These are phyloP conservation scores for Eimeria necatrix DNA, from an alignment of 169 alveolate species.

Conservation along the genomic window DNA sequence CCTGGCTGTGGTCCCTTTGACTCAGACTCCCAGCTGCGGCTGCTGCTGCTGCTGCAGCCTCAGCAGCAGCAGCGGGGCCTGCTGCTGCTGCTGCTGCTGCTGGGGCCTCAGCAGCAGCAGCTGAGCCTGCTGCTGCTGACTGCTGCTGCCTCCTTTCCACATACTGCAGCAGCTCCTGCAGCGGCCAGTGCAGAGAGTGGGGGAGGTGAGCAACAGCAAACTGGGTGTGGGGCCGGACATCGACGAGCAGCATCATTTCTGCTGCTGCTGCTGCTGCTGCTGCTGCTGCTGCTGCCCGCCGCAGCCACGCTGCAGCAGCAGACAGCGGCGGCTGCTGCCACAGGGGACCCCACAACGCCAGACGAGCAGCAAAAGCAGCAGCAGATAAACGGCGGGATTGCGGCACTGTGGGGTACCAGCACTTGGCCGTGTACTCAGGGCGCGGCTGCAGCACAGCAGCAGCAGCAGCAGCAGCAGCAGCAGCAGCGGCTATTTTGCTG, in stretches of 20 bases:
- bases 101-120: too few species aligned
- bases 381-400: not conserved
- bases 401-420: conserved; percentile 16
- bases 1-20: too few species aligned
- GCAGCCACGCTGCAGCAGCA: not conserved
- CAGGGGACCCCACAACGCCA: not conserved
- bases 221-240: conserved; percentile 2
- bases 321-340: conserved; percentile 15
- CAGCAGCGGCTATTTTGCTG: too few species aligned
- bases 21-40: too few species aligned
- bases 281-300: conserved; percentile 41
- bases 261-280: conserved; percentile 39
- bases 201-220: conserved; percentile 15
- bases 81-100: not conserved
- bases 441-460: too few species aligned
- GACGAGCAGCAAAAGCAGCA: not conserved
- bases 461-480: too few species aligned
- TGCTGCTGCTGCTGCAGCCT: too few species aligned
- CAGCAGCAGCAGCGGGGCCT: not conserved
- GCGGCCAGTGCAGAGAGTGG: not conserved
- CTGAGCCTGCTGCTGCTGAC: conserved; percentile 7
- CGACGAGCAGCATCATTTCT: not conserved
- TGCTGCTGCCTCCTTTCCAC: not conserved
- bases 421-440: too few species aligned
- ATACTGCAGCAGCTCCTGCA: not conserved